A percentile compares a stretch with the other conserved stretches of the same genome.
These are phyloP conservation scores for Mrakia frigida DNA, from an alignment of 768 basidiomycete species.

Conservation along the genomic window DNA sequence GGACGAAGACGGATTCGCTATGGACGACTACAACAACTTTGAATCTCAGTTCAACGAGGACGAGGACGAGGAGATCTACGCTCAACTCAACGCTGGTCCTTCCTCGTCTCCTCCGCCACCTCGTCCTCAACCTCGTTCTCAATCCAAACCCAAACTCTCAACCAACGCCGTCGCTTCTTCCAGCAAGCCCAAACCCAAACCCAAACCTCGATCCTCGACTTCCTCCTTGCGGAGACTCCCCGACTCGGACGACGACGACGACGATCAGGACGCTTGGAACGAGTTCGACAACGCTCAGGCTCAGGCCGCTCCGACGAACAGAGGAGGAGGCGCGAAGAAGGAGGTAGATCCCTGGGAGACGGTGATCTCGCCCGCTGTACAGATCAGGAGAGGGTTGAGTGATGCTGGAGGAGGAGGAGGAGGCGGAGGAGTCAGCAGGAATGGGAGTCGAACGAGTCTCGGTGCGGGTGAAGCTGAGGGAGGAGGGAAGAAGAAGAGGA, in stretches of 20 bases:
- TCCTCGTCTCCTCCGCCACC: too few relatives aligned
- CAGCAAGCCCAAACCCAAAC: not conserved
- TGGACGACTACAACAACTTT: not conserved
- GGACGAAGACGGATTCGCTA: not conserved
- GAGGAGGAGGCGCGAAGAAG: not conserved
- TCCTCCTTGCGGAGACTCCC: not conserved
- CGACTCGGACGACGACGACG: conserved; percentile 19
- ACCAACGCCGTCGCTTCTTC: too few relatives aligned
- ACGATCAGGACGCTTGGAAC: not conserved
- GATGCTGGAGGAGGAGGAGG: not conserved
- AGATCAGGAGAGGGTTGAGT: not conserved
- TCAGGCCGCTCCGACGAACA: too few relatives aligned
- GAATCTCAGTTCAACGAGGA: not conserved
- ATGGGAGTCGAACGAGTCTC: too few relatives aligned
- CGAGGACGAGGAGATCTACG: conserved; percentile 1
- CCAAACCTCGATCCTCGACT: not conserved
- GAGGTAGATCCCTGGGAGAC: conserved; percentile 13
- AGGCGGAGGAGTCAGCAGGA: not conserved
- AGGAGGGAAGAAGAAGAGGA: not conserved
- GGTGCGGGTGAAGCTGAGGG: not conserved
- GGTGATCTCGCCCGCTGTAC: not conserved
- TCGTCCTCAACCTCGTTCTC: not conserved
- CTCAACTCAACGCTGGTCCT: not conserved
- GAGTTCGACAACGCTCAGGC: not conserved
- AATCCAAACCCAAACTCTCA: not conserved